phyloP scores from a whole-genome alignment of 805 yeast genomes.

The Barnettozyma pratensis region DNA sequence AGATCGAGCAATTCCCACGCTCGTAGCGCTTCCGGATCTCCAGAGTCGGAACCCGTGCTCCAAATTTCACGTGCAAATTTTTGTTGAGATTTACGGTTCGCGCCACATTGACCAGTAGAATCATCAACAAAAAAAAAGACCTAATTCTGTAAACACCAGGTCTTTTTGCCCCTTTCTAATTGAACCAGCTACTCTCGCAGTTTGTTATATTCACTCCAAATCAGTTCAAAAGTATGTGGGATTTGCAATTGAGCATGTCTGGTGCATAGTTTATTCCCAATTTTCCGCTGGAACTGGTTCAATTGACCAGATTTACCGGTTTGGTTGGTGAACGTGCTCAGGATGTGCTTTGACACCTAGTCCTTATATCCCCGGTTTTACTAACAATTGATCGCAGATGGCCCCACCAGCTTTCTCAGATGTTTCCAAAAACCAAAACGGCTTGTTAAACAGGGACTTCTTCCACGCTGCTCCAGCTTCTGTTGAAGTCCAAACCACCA shows the following conservation, averaged over 20 bases:
- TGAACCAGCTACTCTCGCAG: neutral
- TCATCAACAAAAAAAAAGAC: neutral
- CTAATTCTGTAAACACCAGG: neutral
- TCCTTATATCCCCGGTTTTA: neutral
- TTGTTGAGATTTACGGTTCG: slow-evolving; percentile 6
- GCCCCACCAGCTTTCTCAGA: slow-evolving; percentile 90
- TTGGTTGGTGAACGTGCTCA: neutral
- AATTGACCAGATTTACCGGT: too few relatives aligned
- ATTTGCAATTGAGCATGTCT: neutral
- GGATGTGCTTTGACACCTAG: neutral
- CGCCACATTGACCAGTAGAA: slow-evolving; percentile 1
- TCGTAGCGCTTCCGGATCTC: neutral
- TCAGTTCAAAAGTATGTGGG: neutral
- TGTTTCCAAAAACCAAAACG: slow-evolving; percentile 88
- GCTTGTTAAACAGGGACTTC: slow-evolving; percentile 85
- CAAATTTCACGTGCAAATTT: slow-evolving; percentile 1
- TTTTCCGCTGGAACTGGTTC: too few relatives aligned
- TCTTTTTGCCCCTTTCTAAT: neutral
- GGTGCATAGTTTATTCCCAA: too few relatives aligned
- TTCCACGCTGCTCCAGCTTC: slow-evolving; percentile 86
- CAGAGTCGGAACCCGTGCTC: neutral
- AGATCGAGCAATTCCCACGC: neutral
- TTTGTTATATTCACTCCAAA: neutral
- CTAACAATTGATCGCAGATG: slow-evolving; percentile 27
- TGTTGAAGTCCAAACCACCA: slow-evolving; percentile 83